phyloP scores from a whole-genome alignment of 1,139 yeast genomes.

The Lodderomyces pseudojiufengensis region DNA sequence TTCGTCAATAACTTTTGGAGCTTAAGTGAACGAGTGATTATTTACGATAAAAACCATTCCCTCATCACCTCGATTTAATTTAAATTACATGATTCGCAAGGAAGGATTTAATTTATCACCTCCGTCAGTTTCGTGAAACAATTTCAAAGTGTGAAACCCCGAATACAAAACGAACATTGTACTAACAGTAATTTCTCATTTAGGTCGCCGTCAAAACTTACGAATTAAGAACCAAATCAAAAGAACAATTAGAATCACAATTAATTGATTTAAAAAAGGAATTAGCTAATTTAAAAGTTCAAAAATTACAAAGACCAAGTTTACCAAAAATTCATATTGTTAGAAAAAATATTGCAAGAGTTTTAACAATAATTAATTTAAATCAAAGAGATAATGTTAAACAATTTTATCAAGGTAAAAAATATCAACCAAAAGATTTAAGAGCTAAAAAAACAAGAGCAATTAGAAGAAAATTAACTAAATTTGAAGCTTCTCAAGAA shows the following conservation, averaged over 20 bases:
- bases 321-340: conserved; percentile 94
- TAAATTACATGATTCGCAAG: too few species aligned
- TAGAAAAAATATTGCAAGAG: conserved; percentile 98
- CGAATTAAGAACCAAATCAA: conserved; percentile 97
- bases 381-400: conserved; percentile 95
- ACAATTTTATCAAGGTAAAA: conserved; percentile 94
- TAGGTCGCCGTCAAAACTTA: conserved; percentile 91
- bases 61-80: too few species aligned
- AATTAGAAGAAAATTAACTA: conserved; percentile 94
- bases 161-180: not conserved
- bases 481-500: conserved; percentile 74
- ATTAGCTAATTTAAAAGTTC: conserved; percentile 94
- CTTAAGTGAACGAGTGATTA: too few species aligned
- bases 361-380: conserved; percentile 93
- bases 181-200: conserved; percentile 5
- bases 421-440: conserved; percentile 97
- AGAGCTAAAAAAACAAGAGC: conserved; percentile 99
- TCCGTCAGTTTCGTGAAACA: too few species aligned
- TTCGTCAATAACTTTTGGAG: too few species aligned
- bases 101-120: too few species aligned
- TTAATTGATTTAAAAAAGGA: conserved; percentile 96
- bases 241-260: conserved; percentile 93
- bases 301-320: conserved; percentile 87
- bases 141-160: too few species aligned
- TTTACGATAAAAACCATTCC: too few species aligned